Evolutionary conservation across 2,329 filamentous ascomycete genomes (phyloP).

Genomic region (Colletotrichum plurivorum): DNA sequence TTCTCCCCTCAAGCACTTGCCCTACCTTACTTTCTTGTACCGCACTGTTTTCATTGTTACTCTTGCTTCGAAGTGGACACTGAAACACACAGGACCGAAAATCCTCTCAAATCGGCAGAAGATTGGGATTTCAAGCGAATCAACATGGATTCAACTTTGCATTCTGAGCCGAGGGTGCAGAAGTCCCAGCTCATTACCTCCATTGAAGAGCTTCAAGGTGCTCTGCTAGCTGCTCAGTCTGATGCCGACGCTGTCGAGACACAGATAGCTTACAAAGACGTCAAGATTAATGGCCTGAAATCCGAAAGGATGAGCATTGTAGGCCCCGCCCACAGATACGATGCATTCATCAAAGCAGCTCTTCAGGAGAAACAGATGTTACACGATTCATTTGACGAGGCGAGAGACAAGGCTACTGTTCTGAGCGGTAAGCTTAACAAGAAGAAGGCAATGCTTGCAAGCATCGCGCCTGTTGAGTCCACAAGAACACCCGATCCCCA

Average conservation of each 20-base stretch:
- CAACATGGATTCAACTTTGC: conserved; percentile 10
- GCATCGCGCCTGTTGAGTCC: conserved; percentile 24
- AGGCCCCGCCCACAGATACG: background rate
- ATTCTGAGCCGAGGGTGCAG: background rate
- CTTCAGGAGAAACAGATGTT: background rate
- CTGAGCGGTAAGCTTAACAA: conserved; percentile 13
- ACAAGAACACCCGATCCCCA: conserved; percentile 17
- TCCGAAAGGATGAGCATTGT: conserved; percentile 3
- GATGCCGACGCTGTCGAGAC: conserved; percentile 24
- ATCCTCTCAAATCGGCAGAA: no score
- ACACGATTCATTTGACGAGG: background rate
- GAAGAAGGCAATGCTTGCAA: conserved; percentile 12
- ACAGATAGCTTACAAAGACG: conserved; percentile 27
- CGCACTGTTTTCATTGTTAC: no score
- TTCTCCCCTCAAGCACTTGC: no score
- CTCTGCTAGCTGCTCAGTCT: conserved; percentile 3
- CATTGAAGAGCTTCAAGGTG: conserved; percentile 1
- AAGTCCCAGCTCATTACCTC: conserved; percentile 14
- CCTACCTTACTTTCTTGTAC: no score
- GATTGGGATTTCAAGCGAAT: conserved; percentile 4
- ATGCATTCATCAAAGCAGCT: conserved; percentile 13
- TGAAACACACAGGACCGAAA: no score
- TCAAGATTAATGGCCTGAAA: conserved; percentile 14
- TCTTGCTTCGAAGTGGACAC: no score
- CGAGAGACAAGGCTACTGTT: conserved; percentile 11